These are phyloP conservation scores for Wallacemonas sp. DNA, from an alignment of 208 protist species.

Conservation along the genomic window DNA sequence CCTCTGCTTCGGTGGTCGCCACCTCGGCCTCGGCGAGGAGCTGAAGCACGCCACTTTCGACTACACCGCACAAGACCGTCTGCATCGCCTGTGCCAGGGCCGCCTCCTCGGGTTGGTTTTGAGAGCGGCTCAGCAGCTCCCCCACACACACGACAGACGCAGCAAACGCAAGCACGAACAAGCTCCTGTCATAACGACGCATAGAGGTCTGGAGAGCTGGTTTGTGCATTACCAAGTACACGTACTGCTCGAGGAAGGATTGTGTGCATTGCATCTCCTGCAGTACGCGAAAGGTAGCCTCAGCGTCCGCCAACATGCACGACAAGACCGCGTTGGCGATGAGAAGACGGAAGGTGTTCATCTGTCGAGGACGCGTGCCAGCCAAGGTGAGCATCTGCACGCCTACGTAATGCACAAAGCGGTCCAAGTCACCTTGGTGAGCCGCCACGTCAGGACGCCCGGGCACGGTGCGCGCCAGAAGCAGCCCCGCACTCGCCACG, in stretches of 20 bases:
- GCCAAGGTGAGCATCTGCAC: conserved; percentile 33
- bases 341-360: conserved; percentile 55
- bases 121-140: background rate
- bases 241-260: conserved; percentile 62
- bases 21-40: conserved; percentile 40
- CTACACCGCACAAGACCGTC: conserved; percentile 36
- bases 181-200: conserved; percentile 68
- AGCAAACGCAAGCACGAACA: conserved; percentile 63
- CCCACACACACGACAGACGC: conserved; percentile 18
- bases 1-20: conserved; percentile 21
- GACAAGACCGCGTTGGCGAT: conserved; percentile 74
- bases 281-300: conserved; percentile 39
- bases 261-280: conserved; percentile 24
- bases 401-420: conserved; percentile 42
- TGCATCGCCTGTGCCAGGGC: conserved; percentile 36
- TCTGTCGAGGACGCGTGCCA: conserved; percentile 30
- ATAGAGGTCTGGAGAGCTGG: conserved; percentile 27
- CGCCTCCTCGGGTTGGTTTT: background rate
- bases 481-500: background rate
- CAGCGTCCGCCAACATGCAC: conserved; percentile 46
- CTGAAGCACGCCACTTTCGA: conserved; percentile 50
- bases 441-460: conserved; percentile 5
- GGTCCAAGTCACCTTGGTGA: background rate
- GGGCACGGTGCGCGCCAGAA: background rate
- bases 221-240: conserved; percentile 28